These are phyloP conservation scores for Jackrogersella minutella DNA, from an alignment of 495 filamentous ascomycete species.

Conservation along the genomic window DNA sequence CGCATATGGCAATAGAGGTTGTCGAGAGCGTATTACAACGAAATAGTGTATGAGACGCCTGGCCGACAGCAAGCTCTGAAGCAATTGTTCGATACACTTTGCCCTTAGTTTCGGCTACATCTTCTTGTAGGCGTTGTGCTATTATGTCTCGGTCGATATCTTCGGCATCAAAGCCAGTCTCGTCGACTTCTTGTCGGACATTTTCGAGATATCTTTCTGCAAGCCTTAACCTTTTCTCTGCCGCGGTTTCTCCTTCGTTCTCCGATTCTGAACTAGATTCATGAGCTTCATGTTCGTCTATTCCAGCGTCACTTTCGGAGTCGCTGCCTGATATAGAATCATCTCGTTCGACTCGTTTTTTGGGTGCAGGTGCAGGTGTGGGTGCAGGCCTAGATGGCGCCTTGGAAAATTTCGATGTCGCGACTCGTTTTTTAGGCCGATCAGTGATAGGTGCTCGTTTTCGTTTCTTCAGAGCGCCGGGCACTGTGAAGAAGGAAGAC, in stretches of 20 bases:
- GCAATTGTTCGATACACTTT: conserved; percentile 83
- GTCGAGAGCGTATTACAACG: conserved; percentile 77
- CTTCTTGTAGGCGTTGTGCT: conserved; percentile 86
- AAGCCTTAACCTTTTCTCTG: conserved; percentile 84
- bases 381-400: conserved; percentile 55
- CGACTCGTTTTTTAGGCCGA: conserved; percentile 56
- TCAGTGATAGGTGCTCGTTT: conserved; percentile 63
- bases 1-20: conserved; percentile 78
- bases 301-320: conserved; percentile 65
- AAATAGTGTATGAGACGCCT: conserved; percentile 72
- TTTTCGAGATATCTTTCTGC: conserved; percentile 95
- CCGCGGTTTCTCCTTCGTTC: conserved; percentile 79
- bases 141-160: conserved; percentile 93
- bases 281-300: conserved; percentile 44
- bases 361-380: conserved; percentile 56
- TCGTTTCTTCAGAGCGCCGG: conserved; percentile 80
- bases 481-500: conserved; percentile 88
- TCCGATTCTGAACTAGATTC: conserved; percentile 63
- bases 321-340: conserved; percentile 92
- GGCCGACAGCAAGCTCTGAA: conserved; percentile 68
- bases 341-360: conserved; percentile 67
- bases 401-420: conserved; percentile 52
- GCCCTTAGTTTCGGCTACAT: conserved; percentile 93
- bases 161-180: conserved; percentile 85
- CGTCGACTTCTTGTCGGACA: conserved; percentile 80